Evolutionary conservation across 1,284 basidiomycete species (phyloP).

Genomic region (Xerocomus nothofagi): DNA sequence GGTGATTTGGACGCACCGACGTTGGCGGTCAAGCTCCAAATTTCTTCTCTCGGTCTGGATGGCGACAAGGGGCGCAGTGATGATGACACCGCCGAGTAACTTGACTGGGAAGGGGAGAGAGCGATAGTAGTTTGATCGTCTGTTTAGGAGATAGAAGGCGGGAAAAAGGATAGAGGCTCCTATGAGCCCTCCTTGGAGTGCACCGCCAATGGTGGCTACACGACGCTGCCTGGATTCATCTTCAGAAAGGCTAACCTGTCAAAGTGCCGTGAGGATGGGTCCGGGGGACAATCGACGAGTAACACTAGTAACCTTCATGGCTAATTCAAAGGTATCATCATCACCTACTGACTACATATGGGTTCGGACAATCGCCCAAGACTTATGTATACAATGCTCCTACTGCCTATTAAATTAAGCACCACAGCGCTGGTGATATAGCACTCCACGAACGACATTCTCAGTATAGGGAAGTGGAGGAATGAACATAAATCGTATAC

Average conservation of each 20-base stretch:
- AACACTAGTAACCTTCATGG: conserved; percentile 24
- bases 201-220: conserved; percentile 58
- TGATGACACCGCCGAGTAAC: conserved; percentile 65
- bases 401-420: conserved; percentile 14
- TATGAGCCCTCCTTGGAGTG: conserved; percentile 58
- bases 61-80: conserved; percentile 69
- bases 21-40: conserved; percentile 66
- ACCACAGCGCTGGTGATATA: conserved; percentile 15
- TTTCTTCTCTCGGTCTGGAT: conserved; percentile 81
- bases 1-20: conserved; percentile 53
- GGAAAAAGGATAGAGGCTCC: conserved; percentile 57
- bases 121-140: conserved; percentile 62
- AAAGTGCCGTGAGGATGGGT: not conserved
- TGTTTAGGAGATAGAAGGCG: conserved; percentile 58
- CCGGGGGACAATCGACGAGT: not conserved
- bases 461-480: not conserved
- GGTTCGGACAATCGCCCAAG: no score
- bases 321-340: not conserved
- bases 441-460: not conserved
- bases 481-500: not conserved
- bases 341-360: no score
- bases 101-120: conserved; percentile 74
- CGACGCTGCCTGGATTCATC: conserved; percentile 53
- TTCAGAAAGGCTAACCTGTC: conserved; percentile 41
- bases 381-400: no score